Conservation (phyloP, 2,329 filamentous ascomycete species). For the Nothophaeocryptopus gaeumannii region DNA sequence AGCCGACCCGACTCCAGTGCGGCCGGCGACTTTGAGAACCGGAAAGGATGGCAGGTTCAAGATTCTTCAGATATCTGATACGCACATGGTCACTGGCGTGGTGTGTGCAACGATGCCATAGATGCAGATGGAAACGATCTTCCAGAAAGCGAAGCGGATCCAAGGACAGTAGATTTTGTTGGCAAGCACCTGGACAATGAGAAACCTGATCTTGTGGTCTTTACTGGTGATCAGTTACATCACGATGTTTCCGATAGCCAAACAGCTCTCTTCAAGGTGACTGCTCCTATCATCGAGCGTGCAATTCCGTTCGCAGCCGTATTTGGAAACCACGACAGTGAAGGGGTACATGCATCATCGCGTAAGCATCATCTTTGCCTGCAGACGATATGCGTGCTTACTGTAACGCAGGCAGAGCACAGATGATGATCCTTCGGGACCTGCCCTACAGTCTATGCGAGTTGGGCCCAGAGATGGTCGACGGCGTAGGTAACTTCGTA, state of each 20-base stretch:
- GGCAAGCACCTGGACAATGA: no score
- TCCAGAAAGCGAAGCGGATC: no score
- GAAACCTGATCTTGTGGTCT: no score
- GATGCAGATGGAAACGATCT: background rate
- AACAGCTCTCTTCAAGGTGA: slow-evolving; percentile 5
- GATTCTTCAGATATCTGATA: slow-evolving; percentile 2
- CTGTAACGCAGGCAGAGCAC: no score
- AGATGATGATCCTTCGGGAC: no score
- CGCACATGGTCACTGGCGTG: background rate
- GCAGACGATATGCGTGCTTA: no score
- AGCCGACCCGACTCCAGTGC: background rate
- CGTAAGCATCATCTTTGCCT: no score
- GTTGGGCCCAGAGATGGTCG: background rate
- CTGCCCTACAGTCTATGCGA: slow-evolving; percentile 2
- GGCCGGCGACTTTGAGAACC: background rate
- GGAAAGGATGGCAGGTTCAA: slow-evolving; percentile 2
- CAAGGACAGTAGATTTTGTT: no score
- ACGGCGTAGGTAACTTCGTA: background rate
- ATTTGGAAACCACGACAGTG: no score
- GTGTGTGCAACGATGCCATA: background rate
- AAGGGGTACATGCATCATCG: no score
- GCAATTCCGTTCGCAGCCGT: slow-evolving; percentile 6
- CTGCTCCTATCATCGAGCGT: slow-evolving; percentile 4
- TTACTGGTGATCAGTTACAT: slow-evolving; percentile 7
- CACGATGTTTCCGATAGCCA: slow-evolving; percentile 1